Base-by-base conservation (phyloP, 306 rosid genomes). In the Casuarina equisetifolia region DNA sequence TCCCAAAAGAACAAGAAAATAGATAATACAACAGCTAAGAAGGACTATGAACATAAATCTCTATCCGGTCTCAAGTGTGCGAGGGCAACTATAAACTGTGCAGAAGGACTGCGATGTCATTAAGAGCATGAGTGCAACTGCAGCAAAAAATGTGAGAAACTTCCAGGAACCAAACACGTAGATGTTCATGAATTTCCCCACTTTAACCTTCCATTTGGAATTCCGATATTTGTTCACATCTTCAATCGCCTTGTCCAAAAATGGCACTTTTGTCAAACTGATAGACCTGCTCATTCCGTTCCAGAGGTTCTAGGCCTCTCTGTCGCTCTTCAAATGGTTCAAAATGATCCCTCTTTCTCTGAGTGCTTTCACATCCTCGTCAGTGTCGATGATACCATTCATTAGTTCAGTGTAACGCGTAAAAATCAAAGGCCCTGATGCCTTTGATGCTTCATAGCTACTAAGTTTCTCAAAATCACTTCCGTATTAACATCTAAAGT, bases 341-440 rank as follows among this genome's bases (percentile, higher is more conserved):
- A 82, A 8, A 80, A 91, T 76, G 12, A 90, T 74, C 12, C 96
- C 92, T 55, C 76, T 81, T 55, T 84, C 89, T 70, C 91, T 86
- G 0, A 90, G 83, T 78, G 85, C 9, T 81, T 76, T 87, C 45
- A 76, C 96, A 9, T 93, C 97, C 6, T 90, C 91, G 72, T 81
- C 85, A 0, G 91, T 68, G 70, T 93, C 98, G 53, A 91, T 87
- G 12, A 90, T 91, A 73, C 98, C 97, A 3, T 90, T 93, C 96
- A 87, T 86, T 46, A 91, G 13, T 76, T 93, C 98, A 0, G 91
- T 87, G 84, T 84, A 91, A 13, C 98, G 90, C 0, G 96, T 59
- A 16, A 93, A 74, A 53, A 91, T 85, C 85, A 90, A 82, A 0
- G 91, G 87, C 69, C 97, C 93, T 0, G 89, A 78, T 68, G 88